These are phyloP conservation scores for Quercus ilex DNA, from an alignment of 306 rosid species.

Conservation along the genomic window DNA sequence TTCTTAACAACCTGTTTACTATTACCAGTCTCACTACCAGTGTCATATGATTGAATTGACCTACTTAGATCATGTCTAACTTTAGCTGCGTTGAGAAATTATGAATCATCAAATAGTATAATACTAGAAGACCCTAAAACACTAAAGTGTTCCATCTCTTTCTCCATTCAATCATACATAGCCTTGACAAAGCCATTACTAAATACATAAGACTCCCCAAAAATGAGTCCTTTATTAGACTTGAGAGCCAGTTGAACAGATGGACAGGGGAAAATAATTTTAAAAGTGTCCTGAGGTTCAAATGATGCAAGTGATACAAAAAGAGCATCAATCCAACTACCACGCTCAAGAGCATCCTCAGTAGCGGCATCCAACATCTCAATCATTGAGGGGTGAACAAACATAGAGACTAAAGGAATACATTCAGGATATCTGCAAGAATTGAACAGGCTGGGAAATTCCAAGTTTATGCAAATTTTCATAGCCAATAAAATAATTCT, in stretches of 20 bases:
- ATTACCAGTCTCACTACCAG: slow-evolving; percentile 43
- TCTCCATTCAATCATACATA: slow-evolving; percentile 63
- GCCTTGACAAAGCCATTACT: slow-evolving; percentile 83
- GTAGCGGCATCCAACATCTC: slow-evolving; percentile 91
- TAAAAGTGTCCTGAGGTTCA: slow-evolving; percentile 83
- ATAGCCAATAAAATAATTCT: too few relatives aligned
- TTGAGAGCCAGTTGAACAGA: slow-evolving; percentile 78
- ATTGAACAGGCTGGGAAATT: too few relatives aligned
- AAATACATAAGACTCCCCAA: slow-evolving; percentile 76
- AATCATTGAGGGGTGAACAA: slow-evolving; percentile 80
- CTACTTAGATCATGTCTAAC: slow-evolving; percentile 48
- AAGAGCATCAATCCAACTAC: slow-evolving; percentile 92
- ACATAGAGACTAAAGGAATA: slow-evolving; percentile 69
- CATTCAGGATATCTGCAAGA: slow-evolving; percentile 20
- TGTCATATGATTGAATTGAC: slow-evolving; percentile 50
- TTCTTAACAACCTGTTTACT: slow-evolving; percentile 53
- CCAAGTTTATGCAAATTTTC: too few relatives aligned
- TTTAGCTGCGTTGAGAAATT: slow-evolving; percentile 39
- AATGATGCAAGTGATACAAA: slow-evolving; percentile 80
- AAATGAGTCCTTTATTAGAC: slow-evolving; percentile 73
- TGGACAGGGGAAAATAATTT: slow-evolving; percentile 70
- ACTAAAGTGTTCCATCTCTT: slow-evolving; percentile 71
- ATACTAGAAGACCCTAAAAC: slow-evolving; percentile 46
- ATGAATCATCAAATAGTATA: slow-evolving; percentile 36
- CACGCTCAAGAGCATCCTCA: slow-evolving; percentile 82